Base-by-base conservation (phyloP, 2,329 filamentous ascomycete genomes). In the Arthrobotrys iridis region DNA sequence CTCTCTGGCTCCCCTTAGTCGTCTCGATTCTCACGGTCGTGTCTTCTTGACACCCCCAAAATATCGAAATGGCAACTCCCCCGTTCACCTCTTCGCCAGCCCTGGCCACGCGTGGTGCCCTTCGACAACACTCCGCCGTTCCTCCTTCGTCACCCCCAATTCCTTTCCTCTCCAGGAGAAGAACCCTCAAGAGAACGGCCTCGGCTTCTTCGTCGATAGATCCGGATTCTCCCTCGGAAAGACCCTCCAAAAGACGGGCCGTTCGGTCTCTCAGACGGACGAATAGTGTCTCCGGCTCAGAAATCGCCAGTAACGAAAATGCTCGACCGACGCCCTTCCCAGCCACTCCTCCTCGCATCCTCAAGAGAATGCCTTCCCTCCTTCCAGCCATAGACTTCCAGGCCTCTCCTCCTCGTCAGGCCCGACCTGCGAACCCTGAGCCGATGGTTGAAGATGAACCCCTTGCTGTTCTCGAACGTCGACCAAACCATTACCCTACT, bases 371-470 rank as follows among this genome's bases (percentile, higher is more conserved):
- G 79, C 87, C 91, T 26, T 87, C 89, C 68, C 84, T 94, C 66
- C 88, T 95, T 24, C 92, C 92, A 76, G 87, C 92, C 20, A 93
- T 94, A 81, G 91, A 93, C 83, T 90, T 89, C 59, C 73, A 67
- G 35, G 78, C 78, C 84, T 92, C 68, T 91, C 91, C n/a, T 93
- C 91, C 20, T 93, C 91, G 10, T 91, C 91, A 1, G 87, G 85
- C 65, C 87, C 81, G 84, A 55, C 93, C 62, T 11, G 65, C 37
- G n/a, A 24, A 93, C 84, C 88, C 90, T 81, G 79, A 79, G 28
- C 78, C 79, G 48, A 80, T 81, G 10, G 82, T 30, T 5, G 22
- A 55, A 15, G 30, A 82, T 41, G 81, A 83, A 72, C 50, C 48
- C 0, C n/a, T 35, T 26, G 15, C 35, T 41, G 48, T 30, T 30